Evolutionary conservation across 1,284 basidiomycete species (phyloP), one percentile per base, ranked within the genome.

Genomic region (Trametes hirsuta): DNA sequence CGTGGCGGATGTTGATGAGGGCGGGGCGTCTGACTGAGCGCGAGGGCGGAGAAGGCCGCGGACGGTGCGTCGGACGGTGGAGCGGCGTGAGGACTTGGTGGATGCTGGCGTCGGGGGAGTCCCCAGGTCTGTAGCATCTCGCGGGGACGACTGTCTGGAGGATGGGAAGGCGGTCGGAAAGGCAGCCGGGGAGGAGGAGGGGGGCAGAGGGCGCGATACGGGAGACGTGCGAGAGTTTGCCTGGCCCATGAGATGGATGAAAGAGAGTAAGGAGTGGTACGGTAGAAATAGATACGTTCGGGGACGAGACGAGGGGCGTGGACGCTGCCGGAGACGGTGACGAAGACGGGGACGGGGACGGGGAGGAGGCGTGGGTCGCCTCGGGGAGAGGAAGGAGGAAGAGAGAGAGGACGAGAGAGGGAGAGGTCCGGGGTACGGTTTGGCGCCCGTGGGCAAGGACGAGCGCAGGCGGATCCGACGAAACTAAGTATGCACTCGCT

Each of bases 51-150:
- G 61, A 11, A 71, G 47, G 18, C 64, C 59, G 39, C 71, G 63
- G 50, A 73, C 55, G 53, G 66, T 68, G 30, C 66, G 67, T 11
- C 70, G 65, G 4, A 70, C 42, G 9, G 70, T 67, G 1, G 58
- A 55, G 40, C 59, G 55, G 21, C 47, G 64, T n/a, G 60, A 59
- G 3, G 58, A 30, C 59, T 68, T 68, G 18, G 47, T 51, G 12
- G 63, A 18, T 6, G 58, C 36, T 9, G 64, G 44, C 11, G 45
- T 34, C 4, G 65, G 39, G n/a, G 53, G 5, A 6, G 25, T 36
- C 6, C 11, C 1, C 2, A 53, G 42, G 14, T 49, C 53, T 53
- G 41, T n/a, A 24, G 24, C 45, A 47, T 57, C 53, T 22, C 54
- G 40, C 2, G 34, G 47, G 9, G 58, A 15, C 12, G 55, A 30